A percentile compares a stretch with the other conserved stretches of the same genome.
phyloP scores from a whole-genome alignment of 768 basidiomycete species.

The Mycena vulgaris region DNA sequence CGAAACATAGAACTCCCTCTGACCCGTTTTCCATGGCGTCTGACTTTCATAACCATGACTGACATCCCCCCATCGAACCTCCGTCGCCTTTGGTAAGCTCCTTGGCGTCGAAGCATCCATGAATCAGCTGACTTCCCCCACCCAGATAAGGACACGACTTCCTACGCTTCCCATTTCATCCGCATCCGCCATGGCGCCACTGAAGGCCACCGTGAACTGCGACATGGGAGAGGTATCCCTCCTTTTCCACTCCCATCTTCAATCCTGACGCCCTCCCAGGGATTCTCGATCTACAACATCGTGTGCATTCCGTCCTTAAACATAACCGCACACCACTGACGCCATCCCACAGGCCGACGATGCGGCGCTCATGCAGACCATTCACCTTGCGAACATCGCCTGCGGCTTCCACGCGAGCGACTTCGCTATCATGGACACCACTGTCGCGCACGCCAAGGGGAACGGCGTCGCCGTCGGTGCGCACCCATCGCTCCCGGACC shows the following conservation, averaged over 20 bases:
- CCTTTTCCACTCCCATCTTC: not conserved
- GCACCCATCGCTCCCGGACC: constrained; percentile 76
- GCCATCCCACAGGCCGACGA: constrained; percentile 60
- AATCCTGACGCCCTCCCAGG: constrained; percentile 49
- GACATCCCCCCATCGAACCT: too few species aligned
- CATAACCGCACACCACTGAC: too few species aligned
- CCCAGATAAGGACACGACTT: not conserved
- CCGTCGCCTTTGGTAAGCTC: too few species aligned
- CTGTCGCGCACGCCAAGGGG: constrained; percentile 69
- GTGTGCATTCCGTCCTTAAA: too few species aligned
- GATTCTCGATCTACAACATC: constrained; percentile 65
- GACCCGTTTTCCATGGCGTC: too few species aligned
- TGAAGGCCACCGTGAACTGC: constrained; percentile 66
- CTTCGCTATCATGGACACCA: constrained; percentile 76
- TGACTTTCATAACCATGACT: too few species aligned
- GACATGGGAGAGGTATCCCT: constrained; percentile 68
- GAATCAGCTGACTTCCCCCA: too few species aligned
- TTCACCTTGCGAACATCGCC: constrained; percentile 75
- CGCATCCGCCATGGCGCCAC: constrained; percentile 39
- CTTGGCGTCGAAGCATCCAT: too few species aligned
- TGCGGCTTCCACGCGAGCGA: constrained; percentile 82
- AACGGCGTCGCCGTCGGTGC: constrained; percentile 75
- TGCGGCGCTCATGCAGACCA: constrained; percentile 66
- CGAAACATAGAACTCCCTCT: too few species aligned
- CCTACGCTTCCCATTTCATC: not conserved